These are phyloP conservation scores for Magnolia sinica DNA, from an alignment of 164 flowering plant genomes.

Conservation along the genomic window DNA sequence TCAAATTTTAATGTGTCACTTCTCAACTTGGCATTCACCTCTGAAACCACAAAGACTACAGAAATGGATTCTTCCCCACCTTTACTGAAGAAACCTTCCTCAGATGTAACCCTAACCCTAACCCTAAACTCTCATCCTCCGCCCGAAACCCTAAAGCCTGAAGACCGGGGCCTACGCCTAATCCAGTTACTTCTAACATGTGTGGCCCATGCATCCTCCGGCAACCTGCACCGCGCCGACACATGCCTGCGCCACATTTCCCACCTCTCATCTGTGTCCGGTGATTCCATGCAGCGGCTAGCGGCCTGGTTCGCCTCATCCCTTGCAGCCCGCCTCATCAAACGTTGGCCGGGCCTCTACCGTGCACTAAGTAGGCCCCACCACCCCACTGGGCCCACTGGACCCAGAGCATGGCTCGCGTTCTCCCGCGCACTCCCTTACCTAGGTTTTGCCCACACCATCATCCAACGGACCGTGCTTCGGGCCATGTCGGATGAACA, in stretches of 20 bases:
- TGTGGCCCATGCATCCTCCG: slow-evolving; percentile 35
- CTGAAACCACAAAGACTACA: neutral
- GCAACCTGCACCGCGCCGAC: slow-evolving; percentile 38
- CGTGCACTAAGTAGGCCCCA: slow-evolving; percentile 20
- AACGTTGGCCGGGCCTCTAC: slow-evolving; percentile 38
- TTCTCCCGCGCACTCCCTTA: slow-evolving; percentile 21
- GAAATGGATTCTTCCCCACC: slow-evolving; percentile 9
- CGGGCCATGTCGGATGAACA: neutral
- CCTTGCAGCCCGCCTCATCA: slow-evolving; percentile 34
- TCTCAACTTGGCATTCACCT: neutral
- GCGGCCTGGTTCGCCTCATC: slow-evolving; percentile 35
- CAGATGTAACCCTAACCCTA: slow-evolving; percentile 20
- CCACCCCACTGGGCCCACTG: neutral
- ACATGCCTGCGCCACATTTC: slow-evolving; percentile 31
- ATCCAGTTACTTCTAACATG: slow-evolving; percentile 37
- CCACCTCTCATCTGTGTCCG: slow-evolving; percentile 32
- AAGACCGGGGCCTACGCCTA: slow-evolving; percentile 32
- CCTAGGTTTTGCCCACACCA: neutral
- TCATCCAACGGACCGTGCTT: neutral
- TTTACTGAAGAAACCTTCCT: slow-evolving; percentile 13
- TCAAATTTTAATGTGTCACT: neutral
- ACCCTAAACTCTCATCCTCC: slow-evolving; percentile 14
- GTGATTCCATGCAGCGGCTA: slow-evolving; percentile 44
- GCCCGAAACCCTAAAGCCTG: slow-evolving; percentile 24
- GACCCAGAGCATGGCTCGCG: slow-evolving; percentile 4